phyloP scores from a whole-genome alignment of 257 asterid species.

The Thymus mandschuricus region DNA sequence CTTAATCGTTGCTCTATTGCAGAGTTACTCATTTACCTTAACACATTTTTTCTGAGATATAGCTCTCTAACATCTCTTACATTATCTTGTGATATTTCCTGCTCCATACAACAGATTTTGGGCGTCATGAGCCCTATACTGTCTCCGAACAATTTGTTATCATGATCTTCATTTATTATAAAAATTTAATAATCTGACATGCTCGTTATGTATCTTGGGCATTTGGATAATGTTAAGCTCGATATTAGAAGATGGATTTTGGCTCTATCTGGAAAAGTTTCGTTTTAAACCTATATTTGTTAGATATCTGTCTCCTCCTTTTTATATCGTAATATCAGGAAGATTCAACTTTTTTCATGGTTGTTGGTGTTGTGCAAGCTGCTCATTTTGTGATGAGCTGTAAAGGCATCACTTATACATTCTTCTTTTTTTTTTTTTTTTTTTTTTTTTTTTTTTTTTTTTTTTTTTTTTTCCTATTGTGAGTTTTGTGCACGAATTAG shows the following conservation, averaged over 20 bases:
- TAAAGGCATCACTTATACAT: too few species aligned
- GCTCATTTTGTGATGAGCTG: too few species aligned
- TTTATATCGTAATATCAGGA: too few species aligned
- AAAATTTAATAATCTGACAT: background rate
- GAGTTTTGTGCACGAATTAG: too few species aligned
- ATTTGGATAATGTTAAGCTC: background rate
- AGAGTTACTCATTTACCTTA: slow-evolving; percentile 13
- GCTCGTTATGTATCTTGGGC: background rate
- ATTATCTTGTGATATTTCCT: too few species aligned
- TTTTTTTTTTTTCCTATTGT: too few species aligned
- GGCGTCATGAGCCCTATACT: too few species aligned
- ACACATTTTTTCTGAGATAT: background rate
- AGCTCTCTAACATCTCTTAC: background rate
- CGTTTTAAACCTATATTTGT: background rate
- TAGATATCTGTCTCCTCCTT: background rate
- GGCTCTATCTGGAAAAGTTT: background rate
- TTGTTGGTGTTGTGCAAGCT: too few species aligned
- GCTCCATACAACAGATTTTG: too few species aligned
- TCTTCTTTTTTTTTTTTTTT: too few species aligned
- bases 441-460: too few species aligned
- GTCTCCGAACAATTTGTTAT: background rate
- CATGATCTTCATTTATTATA: background rate
- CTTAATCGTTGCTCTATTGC: slow-evolving; percentile 10
- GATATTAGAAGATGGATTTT: background rate
- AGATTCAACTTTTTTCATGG: too few species aligned